phyloP scores from a whole-genome alignment of 2,329 filamentous ascomycete genomes.

The Xenoacremonium recifei region DNA sequence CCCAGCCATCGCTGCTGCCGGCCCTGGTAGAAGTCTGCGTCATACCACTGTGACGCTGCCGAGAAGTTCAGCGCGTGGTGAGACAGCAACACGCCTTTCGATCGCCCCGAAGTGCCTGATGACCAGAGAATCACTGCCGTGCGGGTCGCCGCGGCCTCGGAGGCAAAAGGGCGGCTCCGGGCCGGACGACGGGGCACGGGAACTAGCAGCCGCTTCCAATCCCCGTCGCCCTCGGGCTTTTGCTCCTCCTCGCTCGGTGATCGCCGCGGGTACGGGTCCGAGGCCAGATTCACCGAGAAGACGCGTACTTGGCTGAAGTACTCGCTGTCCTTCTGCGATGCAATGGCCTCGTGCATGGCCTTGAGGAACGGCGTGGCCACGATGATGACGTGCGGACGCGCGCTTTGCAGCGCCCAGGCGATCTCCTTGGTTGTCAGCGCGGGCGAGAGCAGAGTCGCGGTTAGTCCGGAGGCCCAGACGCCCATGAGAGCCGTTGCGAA shows the following conservation, averaged over 20 bases:
- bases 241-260: not conserved
- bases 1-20: slow-evolving; percentile 48
- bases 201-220: slow-evolving; percentile 63
- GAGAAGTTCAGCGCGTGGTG: slow-evolving; percentile 65
- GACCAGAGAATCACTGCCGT: slow-evolving; percentile 49
- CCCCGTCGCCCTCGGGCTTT: slow-evolving; percentile 22
- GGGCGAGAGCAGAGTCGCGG: slow-evolving; percentile 39
- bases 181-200: slow-evolving; percentile 28
- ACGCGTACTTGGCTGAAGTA: slow-evolving; percentile 50
- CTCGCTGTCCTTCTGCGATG: slow-evolving; percentile 29
- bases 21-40: slow-evolving; percentile 44
- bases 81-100: slow-evolving; percentile 72
- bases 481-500: slow-evolving; percentile 37
- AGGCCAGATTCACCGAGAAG: slow-evolving; percentile 50
- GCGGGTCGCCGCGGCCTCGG: slow-evolving; percentile 47
- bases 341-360: slow-evolving; percentile 34
- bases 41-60: slow-evolving; percentile 46
- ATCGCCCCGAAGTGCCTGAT: slow-evolving; percentile 68
- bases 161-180: slow-evolving; percentile 44
- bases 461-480: slow-evolving; percentile 38
- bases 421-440: slow-evolving; percentile 39
- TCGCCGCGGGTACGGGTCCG: slow-evolving; percentile 34
- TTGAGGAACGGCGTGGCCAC: slow-evolving; percentile 30
- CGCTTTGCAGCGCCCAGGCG: slow-evolving; percentile 40
- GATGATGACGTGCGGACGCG: slow-evolving; percentile 37